Evolutionary conservation across 176 grass and related monocot species (phyloP).

Genomic region (Thinopyrum elongatum): DNA sequence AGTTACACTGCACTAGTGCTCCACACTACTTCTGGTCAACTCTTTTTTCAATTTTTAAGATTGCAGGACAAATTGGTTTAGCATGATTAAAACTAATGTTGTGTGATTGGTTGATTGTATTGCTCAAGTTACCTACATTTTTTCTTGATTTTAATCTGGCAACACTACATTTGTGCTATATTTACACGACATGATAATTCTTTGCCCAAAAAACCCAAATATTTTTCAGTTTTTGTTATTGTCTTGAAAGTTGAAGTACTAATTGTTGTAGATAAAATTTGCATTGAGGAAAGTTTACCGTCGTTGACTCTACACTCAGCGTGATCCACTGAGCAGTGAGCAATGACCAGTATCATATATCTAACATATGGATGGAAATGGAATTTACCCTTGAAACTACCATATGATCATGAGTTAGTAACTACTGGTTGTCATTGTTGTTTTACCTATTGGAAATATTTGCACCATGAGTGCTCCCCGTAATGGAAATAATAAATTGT

Average conservation of each 20-base stretch:
- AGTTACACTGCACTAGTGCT: not conserved
- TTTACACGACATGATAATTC: not conserved
- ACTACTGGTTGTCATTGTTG: not conserved
- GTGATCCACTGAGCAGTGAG: not conserved
- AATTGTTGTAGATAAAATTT: not conserved
- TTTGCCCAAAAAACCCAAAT: not conserved
- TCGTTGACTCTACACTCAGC: not conserved
- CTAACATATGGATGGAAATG: not conserved
- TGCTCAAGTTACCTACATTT: not conserved
- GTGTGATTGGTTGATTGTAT: not conserved
- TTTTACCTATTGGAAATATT: not conserved
- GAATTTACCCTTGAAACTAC: not conserved
- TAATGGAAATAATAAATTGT: not conserved
- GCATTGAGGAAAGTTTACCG: not conserved
- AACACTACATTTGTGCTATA: not conserved
- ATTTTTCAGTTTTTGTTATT: not conserved
- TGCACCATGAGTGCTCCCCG: not conserved
- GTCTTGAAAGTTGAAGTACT: not conserved
- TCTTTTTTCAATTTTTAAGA: not conserved
- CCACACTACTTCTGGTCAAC: not conserved
- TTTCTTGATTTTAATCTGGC: not conserved
- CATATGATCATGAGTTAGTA: not conserved
- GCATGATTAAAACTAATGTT: not conserved
- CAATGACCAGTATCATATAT: not conserved
- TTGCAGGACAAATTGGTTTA: not conserved